These are phyloP conservation scores for Malus orientalis DNA, from an alignment of 306 rosid genomes.

Conservation along the genomic window DNA sequence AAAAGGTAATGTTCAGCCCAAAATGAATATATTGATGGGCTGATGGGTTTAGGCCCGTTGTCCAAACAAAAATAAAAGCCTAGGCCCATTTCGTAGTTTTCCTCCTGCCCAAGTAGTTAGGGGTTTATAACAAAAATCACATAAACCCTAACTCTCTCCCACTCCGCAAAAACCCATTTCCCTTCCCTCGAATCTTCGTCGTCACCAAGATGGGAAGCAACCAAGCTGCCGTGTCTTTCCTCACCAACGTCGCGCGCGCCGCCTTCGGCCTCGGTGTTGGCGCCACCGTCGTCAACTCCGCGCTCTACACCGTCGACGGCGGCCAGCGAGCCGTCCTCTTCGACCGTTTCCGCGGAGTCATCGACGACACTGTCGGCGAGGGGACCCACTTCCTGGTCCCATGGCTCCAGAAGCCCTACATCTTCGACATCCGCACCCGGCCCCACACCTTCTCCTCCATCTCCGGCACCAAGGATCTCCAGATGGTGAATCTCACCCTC, in stretches of 20 bases:
- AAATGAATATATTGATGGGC: too few relatives aligned
- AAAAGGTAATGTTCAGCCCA: neutral
- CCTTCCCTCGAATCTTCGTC: neutral
- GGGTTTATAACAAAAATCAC: constrained; percentile 3
- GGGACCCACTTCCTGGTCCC: constrained; percentile 90
- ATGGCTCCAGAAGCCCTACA: constrained; percentile 92
- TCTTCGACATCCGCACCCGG: constrained; percentile 81
- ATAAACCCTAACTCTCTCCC: neutral
- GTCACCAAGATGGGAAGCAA: constrained; percentile 49
- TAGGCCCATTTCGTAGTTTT: neutral
- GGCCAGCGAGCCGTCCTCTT: constrained; percentile 92
- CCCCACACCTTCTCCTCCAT: constrained; percentile 84
- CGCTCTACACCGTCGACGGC: constrained; percentile 92
- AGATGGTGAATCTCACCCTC: constrained; percentile 81
- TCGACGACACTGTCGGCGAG: constrained; percentile 48
- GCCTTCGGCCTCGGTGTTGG: constrained; percentile 75
- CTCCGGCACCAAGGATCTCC: constrained; percentile 91
- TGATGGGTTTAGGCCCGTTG: neutral
- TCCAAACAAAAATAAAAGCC: neutral
- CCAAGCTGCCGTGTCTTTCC: constrained; percentile 67
- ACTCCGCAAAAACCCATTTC: neutral
- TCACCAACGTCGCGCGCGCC: constrained; percentile 50
- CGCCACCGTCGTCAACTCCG: constrained; percentile 39
- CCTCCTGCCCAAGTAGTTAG: constrained; percentile 14
- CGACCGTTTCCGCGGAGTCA: constrained; percentile 83